Base-by-base conservation (phyloP, 1,284 basidiomycete species). In the Tylopilus orsonianus region DNA sequence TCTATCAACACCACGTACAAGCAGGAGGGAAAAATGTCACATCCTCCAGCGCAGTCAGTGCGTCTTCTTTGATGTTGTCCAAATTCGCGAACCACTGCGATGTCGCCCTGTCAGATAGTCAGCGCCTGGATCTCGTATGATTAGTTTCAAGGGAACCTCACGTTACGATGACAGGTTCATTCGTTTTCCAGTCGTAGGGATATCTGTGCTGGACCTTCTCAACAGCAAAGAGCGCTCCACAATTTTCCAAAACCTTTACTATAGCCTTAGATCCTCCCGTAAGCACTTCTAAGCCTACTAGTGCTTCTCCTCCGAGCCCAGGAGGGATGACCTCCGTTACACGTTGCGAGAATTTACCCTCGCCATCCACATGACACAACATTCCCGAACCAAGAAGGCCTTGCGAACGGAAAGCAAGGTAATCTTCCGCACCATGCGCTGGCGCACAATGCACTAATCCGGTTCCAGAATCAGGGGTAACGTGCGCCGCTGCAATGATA, bases 41-140 rank as follows among this genome's bases (percentile, higher is more conserved):
- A 3, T 77, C 67, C 41, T 84, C 67, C 2, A 99, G 75, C 1
- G 93, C 87, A 14, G 72, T 59, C 22, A 94, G 62, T 0, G 96
- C 93, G 33, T 78, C 69, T 0, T 80, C 76, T 62, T 97, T 97
- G 68, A 98, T 88, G 27, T 75, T 72, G 41, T 90, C 87, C 19
- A 99, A 72, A 63, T 97, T 91, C 0, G 94, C 92, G 61, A 99
- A 99, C 96, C 96, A 99, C 60, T 99, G 96, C 0, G 92, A 93
- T 2, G 96, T 98, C 0, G 95, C 91, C n/a, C 93, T 93, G 55
- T 8, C 48, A 42, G 8, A 19, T 4, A 20, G 29, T 65, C 41
- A 65, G 47, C 29, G 27, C 8, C 20, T n/a, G n/a, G 5, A 4
- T 30, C 16, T 30, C 29, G 22, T 19, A 8, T 3, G 1, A 8